These are phyloP conservation scores for Aspergillus sp. DNA, from an alignment of 2,329 filamentous ascomycete genomes.

Conservation along the genomic window DNA sequence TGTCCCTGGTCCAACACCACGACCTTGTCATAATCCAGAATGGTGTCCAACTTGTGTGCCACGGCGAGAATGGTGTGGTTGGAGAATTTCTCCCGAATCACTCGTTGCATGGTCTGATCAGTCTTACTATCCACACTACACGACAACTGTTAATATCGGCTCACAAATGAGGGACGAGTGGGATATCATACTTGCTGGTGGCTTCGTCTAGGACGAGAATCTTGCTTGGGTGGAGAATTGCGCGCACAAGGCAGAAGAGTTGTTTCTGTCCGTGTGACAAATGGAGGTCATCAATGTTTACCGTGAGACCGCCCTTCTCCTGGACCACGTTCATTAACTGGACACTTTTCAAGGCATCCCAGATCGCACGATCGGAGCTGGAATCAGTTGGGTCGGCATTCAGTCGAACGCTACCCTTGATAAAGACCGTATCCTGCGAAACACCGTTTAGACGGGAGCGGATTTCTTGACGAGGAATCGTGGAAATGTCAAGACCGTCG, in stretches of 20 bases:
- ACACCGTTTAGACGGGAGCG: conserved; percentile 44
- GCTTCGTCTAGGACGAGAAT: conserved; percentile 48
- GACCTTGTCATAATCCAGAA: conserved; percentile 41
- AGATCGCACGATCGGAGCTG: conserved; percentile 32
- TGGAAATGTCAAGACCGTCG: conserved; percentile 44
- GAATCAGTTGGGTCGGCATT: conserved; percentile 40
- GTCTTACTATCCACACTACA: conserved; percentile 57
- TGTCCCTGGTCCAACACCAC: conserved; percentile 36
- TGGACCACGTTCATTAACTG: conserved; percentile 37
- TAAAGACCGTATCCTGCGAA: conserved; percentile 45
- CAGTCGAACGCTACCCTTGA: conserved; percentile 40
- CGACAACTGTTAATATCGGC: too few species aligned
- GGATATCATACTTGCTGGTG: conserved; percentile 15
- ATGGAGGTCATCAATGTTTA: conserved; percentile 48
- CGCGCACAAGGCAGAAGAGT: conserved; percentile 62
- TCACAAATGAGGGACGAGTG: too few species aligned
- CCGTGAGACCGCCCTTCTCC: conserved; percentile 41
- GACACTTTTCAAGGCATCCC: conserved; percentile 39
- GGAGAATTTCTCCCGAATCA: conserved; percentile 55
- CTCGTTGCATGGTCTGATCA: conserved; percentile 57
- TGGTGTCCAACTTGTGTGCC: conserved; percentile 55
- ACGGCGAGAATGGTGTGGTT: conserved; percentile 60
- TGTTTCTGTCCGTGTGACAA: conserved; percentile 63
- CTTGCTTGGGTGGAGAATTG: conserved; percentile 51
- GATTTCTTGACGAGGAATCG: conserved; percentile 39